These are phyloP conservation scores for Centaurea solstitialis DNA, from an alignment of 129 eudicot genomes.

Conservation along the genomic window DNA sequence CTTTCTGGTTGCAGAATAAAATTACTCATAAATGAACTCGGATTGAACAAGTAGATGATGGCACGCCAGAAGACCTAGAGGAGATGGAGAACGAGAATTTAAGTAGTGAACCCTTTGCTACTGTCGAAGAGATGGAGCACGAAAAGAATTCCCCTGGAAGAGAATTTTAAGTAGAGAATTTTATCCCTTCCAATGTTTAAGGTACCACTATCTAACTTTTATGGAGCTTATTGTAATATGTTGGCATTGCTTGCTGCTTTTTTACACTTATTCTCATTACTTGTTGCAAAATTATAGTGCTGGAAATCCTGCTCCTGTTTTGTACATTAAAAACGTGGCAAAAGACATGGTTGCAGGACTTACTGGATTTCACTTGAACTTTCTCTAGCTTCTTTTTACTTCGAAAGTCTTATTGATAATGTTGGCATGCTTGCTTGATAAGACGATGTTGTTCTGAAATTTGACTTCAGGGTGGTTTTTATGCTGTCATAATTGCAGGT, in stretches of 20 bases:
- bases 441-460: too few relatives aligned
- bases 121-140: constrained; percentile 62
- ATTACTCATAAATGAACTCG: constrained; percentile 62
- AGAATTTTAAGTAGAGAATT: too few relatives aligned
- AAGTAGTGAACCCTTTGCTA: constrained; percentile 47
- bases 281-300: constrained; percentile 72
- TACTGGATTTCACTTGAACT: too few relatives aligned
- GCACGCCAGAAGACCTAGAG: constrained; percentile 28
- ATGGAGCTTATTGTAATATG: neutral
- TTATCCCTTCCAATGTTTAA: constrained; percentile 94
- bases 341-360: too few relatives aligned
- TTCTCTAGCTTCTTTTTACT: neutral
- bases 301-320: too few relatives aligned
- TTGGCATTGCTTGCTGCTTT: neutral
- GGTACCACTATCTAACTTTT: constrained; percentile 41
- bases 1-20: constrained; percentile 56
- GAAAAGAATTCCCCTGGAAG: constrained; percentile 89
- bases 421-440: too few relatives aligned
- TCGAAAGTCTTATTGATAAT: too few relatives aligned
- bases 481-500: too few relatives aligned
- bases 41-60: constrained; percentile 45
- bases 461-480: too few relatives aligned
- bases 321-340: too few relatives aligned
- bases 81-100: constrained; percentile 26
- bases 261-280: neutral